phyloP scores from a whole-genome alignment of 805 yeast species.

The Blastobotrys parvus region DNA sequence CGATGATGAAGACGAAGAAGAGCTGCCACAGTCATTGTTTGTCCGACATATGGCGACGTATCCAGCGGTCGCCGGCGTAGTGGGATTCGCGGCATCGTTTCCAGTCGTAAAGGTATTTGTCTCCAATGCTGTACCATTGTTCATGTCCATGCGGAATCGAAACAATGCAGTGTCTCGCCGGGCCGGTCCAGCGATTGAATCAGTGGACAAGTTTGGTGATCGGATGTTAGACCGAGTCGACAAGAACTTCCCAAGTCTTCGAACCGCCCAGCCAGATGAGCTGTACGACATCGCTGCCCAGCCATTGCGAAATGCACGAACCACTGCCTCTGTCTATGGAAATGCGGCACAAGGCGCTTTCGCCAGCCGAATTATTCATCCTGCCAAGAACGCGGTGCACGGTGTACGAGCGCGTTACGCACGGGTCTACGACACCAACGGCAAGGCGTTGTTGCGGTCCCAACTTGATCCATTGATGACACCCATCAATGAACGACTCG shows the following conservation, averaged over 20 bases:
- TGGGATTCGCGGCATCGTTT: slow-evolving; percentile 50
- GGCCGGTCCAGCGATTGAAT: slow-evolving; percentile 37
- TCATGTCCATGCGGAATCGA: slow-evolving; percentile 34
- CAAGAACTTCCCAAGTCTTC: slow-evolving; percentile 46
- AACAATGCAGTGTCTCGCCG: slow-evolving; percentile 26
- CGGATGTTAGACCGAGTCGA: slow-evolving; percentile 51
- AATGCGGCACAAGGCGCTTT: slow-evolving; percentile 25
- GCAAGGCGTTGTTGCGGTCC: slow-evolving; percentile 56
- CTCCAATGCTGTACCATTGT: slow-evolving; percentile 52
- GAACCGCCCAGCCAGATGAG: slow-evolving; percentile 48
- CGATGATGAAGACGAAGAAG: neutral
- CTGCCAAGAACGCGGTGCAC: slow-evolving; percentile 32
- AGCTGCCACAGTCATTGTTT: slow-evolving; percentile 24
- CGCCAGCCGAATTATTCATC: slow-evolving; percentile 41
- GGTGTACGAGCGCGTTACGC: slow-evolving; percentile 44
- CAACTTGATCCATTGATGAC: slow-evolving; percentile 52
- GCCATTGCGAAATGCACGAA: slow-evolving; percentile 30
- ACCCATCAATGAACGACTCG: slow-evolving; percentile 53
- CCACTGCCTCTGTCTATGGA: slow-evolving; percentile 29
- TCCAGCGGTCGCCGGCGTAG: slow-evolving; percentile 52
- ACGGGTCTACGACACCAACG: slow-evolving; percentile 47
- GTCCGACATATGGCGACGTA: slow-evolving; percentile 43
- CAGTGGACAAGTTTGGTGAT: slow-evolving; percentile 49
- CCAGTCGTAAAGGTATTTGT: slow-evolving; percentile 51
- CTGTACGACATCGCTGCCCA: slow-evolving; percentile 32